These are phyloP conservation scores for Cryomyces minteri DNA, from an alignment of 495 filamentous ascomycete genomes.

Conservation along the genomic window DNA sequence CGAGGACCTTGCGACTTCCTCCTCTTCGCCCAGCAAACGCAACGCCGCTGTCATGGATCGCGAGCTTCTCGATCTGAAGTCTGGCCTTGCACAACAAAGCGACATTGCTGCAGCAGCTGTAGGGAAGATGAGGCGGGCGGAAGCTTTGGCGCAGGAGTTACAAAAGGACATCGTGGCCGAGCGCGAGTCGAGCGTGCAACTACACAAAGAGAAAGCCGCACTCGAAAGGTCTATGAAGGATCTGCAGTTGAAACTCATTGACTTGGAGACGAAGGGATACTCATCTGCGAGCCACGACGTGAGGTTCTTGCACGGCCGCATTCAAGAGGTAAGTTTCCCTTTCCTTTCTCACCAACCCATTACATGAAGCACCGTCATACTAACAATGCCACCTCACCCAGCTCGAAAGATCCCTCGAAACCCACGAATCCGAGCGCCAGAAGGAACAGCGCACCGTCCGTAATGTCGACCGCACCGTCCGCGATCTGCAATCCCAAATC, in stretches of 20 bases:
- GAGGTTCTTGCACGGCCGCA: slow-evolving; percentile 79
- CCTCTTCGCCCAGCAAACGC: slow-evolving; percentile 76
- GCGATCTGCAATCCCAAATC: slow-evolving; percentile 83
- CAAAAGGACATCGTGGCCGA: slow-evolving; percentile 91
- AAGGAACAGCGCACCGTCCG: slow-evolving; percentile 73
- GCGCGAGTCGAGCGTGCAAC: slow-evolving; percentile 59
- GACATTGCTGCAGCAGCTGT: slow-evolving; percentile 85
- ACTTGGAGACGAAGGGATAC: slow-evolving; percentile 93
- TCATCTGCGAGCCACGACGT: slow-evolving; percentile 87
- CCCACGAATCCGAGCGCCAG: slow-evolving; percentile 55
- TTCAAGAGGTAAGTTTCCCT: slow-evolving; percentile 64
- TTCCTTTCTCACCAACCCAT: neutral
- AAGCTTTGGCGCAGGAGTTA: slow-evolving; percentile 71
- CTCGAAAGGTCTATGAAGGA: slow-evolving; percentile 88
- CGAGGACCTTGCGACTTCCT: slow-evolving; percentile 64
- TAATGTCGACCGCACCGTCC: slow-evolving; percentile 86
- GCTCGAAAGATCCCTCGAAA: slow-evolving; percentile 86
- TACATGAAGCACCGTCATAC: neutral
- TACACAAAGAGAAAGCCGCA: slow-evolving; percentile 82
- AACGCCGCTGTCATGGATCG: slow-evolving; percentile 82
- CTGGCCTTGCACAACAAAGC: slow-evolving; percentile 77
- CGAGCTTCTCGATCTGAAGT: slow-evolving; percentile 80
- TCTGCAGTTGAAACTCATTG: slow-evolving; percentile 72
- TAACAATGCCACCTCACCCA: slow-evolving; percentile 19
- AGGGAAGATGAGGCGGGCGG: slow-evolving; percentile 95